Percentiles rank a stretch among this genome's conserved stretches.
Conservation (phyloP, 2,329 filamentous ascomycete species). For the Rhynchosporium graminicola region DNA sequence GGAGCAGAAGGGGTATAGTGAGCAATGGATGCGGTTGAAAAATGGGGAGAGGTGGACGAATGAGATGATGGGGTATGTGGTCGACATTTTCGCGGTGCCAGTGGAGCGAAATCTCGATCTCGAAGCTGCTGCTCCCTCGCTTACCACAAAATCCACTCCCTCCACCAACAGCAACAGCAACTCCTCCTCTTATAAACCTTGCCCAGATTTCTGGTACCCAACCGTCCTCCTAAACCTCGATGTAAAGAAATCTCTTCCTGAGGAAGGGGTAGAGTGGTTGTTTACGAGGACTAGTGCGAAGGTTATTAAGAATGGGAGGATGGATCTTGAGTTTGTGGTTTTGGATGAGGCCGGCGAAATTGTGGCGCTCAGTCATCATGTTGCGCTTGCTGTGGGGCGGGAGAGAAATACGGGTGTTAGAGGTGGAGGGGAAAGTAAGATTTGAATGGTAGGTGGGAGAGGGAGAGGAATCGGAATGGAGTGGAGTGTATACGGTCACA, state of each 20-base stretch:
- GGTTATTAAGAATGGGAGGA: conserved; percentile 67
- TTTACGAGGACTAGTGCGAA: conserved; percentile 66
- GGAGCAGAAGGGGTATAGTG: conserved; percentile 47
- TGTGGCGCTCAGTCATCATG: conserved; percentile 68
- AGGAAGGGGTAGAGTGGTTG: conserved; percentile 71
- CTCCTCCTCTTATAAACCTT: conserved; percentile 6
- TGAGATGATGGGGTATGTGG: conserved; percentile 62
- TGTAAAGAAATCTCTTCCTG: conserved; percentile 70
- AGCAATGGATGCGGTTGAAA: conserved; percentile 67
- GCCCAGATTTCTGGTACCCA: conserved; percentile 42
- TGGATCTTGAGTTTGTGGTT: conserved; percentile 72
- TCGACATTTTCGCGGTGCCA: conserved; percentile 67
- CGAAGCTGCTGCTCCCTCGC: conserved; percentile 17
- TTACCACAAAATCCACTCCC: too few species aligned
- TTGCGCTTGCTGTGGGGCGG: conserved; percentile 63
- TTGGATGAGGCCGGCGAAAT: conserved; percentile 64
- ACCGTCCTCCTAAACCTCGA: conserved; percentile 76
- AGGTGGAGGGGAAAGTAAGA: conserved; percentile 25
- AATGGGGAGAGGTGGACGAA: conserved; percentile 65
- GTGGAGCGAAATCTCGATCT: conserved; percentile 52
- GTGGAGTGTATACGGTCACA: background rate
- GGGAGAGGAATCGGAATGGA: background rate
- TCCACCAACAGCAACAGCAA: background rate
- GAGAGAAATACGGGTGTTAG: conserved; percentile 55
- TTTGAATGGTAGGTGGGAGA: conserved; percentile 21